Base-by-base conservation (phyloP, 2,329 filamentous ascomycete genomes). In the Diplodia intermedia region DNA sequence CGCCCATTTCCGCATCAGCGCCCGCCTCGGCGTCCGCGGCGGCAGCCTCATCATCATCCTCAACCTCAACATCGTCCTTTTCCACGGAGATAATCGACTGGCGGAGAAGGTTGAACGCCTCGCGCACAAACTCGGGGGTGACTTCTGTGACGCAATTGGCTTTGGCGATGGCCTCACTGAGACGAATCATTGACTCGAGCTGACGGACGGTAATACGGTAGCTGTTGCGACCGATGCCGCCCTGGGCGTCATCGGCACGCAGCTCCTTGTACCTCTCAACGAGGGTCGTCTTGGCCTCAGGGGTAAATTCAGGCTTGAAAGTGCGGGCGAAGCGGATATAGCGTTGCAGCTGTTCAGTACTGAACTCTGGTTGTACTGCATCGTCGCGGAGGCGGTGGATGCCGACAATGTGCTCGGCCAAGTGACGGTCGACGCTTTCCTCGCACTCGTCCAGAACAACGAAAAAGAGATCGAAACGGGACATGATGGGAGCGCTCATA, bases 401-500 rank as follows among this genome's bases (percentile, higher is more conserved):
- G 69, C 89, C 89, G 70, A 99, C 94, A 75, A 99, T 99, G 79
- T 99, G 95, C 75, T 94, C 88, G 2, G 95, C 95, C 4, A 99
- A 86, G 76, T 96, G 93, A 68, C 93, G 90, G 77, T 99, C 95
- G 40, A 97, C 89, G 49, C 87, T 82, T 81, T 98, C 94, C 76
- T 97, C 97, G 78, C 94, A 98, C 75, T 99, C 95, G 77, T 99
- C 95, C 0, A 98, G 87, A 31, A 99, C 91, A 65, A 99, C 93
- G 77, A 99, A 99, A 86, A 99, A 99, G 11, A 99, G 85, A 83
- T 99, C 95, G 80, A 99, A 99, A 84, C 95, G 92, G 65, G 93
- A 97, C 95, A 99, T 99, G 83, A 99, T 99, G 69, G 95, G 95
- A 1, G 95, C 95, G 31, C 91, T 94, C 92, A 99, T 97, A 82